A percentile compares a stretch with the other conserved stretches of the same genome.
These are phyloP conservation scores for Salvia miltiorrhiza DNA, from an alignment of 257 asterid genomes.

Conservation along the genomic window DNA sequence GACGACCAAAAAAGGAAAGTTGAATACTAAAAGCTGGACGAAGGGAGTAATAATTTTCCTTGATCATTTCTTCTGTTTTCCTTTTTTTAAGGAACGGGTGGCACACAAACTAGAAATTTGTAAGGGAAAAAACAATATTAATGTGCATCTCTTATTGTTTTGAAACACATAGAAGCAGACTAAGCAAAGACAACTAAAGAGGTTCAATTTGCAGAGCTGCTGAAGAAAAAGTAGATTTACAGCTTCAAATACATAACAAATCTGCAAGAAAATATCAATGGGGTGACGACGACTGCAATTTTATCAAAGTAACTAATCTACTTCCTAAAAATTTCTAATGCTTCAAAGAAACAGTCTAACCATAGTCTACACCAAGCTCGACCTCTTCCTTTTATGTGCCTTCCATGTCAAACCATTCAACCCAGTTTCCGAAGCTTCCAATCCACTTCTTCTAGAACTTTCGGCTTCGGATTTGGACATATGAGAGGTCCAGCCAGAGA, in stretches of 20 bases:
- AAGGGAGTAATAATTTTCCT: background rate
- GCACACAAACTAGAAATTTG: background rate
- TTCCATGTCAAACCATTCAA: conserved; percentile 71
- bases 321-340: conserved; percentile 11
- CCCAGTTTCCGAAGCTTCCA: conserved; percentile 34
- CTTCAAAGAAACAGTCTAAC: background rate
- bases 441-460: conserved; percentile 38
- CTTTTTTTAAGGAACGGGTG: background rate
- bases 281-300: background rate
- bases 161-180: background rate
- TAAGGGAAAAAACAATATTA: background rate
- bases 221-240: conserved; percentile 12
- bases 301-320: conserved; percentile 18
- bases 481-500: conserved; percentile 36
- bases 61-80: background rate
- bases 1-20: no score
- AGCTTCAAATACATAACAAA: conserved; percentile 14
- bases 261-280: conserved; percentile 17
- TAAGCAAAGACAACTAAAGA: background rate
- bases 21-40: no score
- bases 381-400: conserved; percentile 71
- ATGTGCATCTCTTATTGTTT: background rate
- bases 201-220: conserved; percentile 16
- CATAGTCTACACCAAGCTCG: conserved; percentile 52
- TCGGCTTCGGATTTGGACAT: conserved; percentile 49